A percentile compares a stretch with the other conserved stretches of the same genome.
Evolutionary conservation across 441 rosid species (phyloP).

Genomic region (Populus hybrid): DNA sequence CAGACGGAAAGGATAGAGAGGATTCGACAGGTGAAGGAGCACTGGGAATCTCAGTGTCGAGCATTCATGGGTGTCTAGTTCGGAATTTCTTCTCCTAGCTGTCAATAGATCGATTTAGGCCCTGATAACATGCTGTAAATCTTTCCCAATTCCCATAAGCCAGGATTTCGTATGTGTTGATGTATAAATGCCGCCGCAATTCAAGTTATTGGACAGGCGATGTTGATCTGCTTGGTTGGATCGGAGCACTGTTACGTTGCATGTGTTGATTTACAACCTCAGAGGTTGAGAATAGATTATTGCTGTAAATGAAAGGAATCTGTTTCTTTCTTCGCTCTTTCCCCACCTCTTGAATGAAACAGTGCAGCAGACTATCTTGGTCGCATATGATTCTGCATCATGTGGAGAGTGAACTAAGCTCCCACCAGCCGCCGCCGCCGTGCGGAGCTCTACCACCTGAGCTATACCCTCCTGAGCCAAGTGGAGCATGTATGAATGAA

Average conservation of each 20-base stretch:
- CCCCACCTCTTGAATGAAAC: too few relatives aligned
- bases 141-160: not conserved
- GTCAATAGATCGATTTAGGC: not conserved
- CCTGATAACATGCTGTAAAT: not conserved
- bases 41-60: constrained; percentile 76
- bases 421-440: too few relatives aligned
- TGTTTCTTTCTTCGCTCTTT: not conserved
- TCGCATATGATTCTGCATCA: too few relatives aligned
- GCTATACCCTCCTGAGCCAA: too few relatives aligned
- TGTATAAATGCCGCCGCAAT: too few relatives aligned
- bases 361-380: too few relatives aligned
- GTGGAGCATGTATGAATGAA: too few relatives aligned
- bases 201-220: not conserved
- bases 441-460: too few relatives aligned
- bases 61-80: constrained; percentile 59
- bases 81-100: not conserved
- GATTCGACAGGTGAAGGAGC: constrained; percentile 67
- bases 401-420: too few relatives aligned
- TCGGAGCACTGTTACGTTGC: not conserved
- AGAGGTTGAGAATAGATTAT: not conserved
- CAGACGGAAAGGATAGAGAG: constrained; percentile 67
- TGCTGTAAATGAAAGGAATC: too few relatives aligned
- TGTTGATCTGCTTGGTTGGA: not conserved
- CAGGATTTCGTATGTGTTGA: not conserved
- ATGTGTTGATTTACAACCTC: not conserved